Percentiles rank a stretch among this genome's conserved stretches.
Evolutionary conservation across 345 rosid species (phyloP).

Genomic region (Nephelium lappaceum): DNA sequence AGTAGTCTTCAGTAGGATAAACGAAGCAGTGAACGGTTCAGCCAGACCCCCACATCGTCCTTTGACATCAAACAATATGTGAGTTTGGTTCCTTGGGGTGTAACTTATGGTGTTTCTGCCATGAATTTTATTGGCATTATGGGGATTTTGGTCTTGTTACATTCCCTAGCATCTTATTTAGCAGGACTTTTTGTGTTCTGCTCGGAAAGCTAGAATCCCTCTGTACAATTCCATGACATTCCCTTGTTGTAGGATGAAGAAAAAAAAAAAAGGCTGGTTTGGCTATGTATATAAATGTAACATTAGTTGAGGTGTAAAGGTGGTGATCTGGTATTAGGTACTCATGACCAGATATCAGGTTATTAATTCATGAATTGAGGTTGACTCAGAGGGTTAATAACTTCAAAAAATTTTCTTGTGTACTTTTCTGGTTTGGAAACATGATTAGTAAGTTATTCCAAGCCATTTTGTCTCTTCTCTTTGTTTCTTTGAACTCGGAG

Average conservation of each 20-base stretch:
- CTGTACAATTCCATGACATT: slow-evolving; percentile 22
- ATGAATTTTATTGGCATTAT: slow-evolving; percentile 1
- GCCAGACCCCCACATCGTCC: slow-evolving; percentile 40
- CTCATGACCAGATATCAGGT: slow-evolving; percentile 11
- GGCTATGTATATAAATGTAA: slow-evolving; percentile 36
- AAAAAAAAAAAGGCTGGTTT: slow-evolving; percentile 12
- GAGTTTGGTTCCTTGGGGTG: slow-evolving; percentile 7
- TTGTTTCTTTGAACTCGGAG: not conserved
- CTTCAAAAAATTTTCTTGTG: slow-evolving; percentile 11
- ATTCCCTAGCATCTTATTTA: slow-evolving; percentile 10
- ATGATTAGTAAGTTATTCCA: slow-evolving; percentile 15
- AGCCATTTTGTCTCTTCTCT: not conserved
- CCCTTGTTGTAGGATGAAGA: slow-evolving; percentile 21
- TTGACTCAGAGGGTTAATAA: slow-evolving; percentile 26
- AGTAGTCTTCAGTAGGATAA: slow-evolving; percentile 91
- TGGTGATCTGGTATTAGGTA: slow-evolving; percentile 25
- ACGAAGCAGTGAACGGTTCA: slow-evolving; percentile 83
- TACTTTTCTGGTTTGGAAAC: slow-evolving; percentile 4
- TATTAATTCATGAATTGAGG: slow-evolving; percentile 19
- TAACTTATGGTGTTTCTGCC: not conserved
- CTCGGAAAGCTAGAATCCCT: slow-evolving; percentile 1
- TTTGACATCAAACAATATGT: slow-evolving; percentile 33
- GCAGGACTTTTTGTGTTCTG: not conserved
- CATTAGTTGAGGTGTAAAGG: slow-evolving; percentile 36
- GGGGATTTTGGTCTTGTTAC: slow-evolving; percentile 16